These are phyloP conservation scores for Astrothelium subdiscretum DNA, from an alignment of 495 filamentous ascomycete genomes.

Conservation along the genomic window DNA sequence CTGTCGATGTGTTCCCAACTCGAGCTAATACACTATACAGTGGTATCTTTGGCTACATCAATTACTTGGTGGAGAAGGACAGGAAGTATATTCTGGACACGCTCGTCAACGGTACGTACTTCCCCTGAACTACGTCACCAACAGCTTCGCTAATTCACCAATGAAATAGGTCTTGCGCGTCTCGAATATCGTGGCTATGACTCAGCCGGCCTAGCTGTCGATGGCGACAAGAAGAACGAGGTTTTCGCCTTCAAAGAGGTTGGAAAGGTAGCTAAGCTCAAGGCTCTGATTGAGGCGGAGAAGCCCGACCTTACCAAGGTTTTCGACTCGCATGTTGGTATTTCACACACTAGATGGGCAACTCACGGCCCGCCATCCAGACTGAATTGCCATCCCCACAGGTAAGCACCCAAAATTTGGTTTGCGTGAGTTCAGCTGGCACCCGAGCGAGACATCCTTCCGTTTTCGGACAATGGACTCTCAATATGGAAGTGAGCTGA, in stretches of 20 bases:
- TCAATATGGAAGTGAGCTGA: background rate
- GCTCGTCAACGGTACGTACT: slow-evolving; percentile 74
- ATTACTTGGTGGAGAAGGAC: slow-evolving; percentile 88
- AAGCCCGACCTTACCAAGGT: slow-evolving; percentile 78
- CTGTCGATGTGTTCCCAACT: background rate
- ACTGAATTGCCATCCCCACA: slow-evolving; percentile 93
- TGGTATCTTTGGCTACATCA: slow-evolving; percentile 99
- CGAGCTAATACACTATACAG: slow-evolving; percentile 32
- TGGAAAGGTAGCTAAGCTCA: slow-evolving; percentile 94
- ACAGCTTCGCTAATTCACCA: slow-evolving; percentile 7
- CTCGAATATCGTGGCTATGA: slow-evolving; percentile 97
- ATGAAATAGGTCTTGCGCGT: slow-evolving; percentile 54
- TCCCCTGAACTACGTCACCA: slow-evolving; percentile 8
- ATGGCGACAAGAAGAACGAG: slow-evolving; percentile 97
- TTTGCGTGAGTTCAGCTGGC: background rate
- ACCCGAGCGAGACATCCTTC: background rate
- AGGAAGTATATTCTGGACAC: slow-evolving; percentile 88
- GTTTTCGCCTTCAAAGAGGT: slow-evolving; percentile 98
- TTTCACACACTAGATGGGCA: slow-evolving; percentile 97
- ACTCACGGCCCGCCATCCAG: slow-evolving; percentile 92
- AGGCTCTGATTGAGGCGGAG: slow-evolving; percentile 74
- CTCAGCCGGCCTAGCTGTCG: slow-evolving; percentile 88
- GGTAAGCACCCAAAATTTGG: slow-evolving; percentile 42
- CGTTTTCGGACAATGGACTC: background rate
- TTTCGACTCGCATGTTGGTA: slow-evolving; percentile 95